Evolutionary conservation across 1,284 basidiomycete genomes (phyloP).

Genomic region (Puccinia novopanici): DNA sequence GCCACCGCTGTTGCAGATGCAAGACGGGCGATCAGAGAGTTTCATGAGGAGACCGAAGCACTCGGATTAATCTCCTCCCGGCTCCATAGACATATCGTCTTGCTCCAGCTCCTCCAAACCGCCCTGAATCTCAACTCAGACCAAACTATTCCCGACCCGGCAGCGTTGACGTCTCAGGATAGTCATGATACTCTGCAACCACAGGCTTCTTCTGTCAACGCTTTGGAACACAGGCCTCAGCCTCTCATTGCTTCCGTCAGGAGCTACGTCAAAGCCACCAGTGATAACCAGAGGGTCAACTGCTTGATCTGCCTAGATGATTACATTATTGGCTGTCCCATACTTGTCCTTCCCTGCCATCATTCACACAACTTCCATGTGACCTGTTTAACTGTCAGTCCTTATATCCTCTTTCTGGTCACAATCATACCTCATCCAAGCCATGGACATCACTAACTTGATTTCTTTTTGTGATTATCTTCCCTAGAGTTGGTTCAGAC

Average conservation of each 20-base stretch:
- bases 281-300: background rate
- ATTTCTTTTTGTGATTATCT: too few species aligned
- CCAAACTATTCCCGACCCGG: background rate
- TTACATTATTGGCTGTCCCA: background rate
- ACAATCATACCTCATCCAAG: background rate
- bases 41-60: background rate
- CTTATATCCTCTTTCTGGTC: background rate
- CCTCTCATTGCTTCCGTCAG: background rate
- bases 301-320: slow-evolving; percentile 26
- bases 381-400: slow-evolving; percentile 1
- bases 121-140: background rate
- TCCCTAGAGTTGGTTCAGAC: background rate
- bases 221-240: too few species aligned
- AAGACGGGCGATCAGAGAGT: background rate
- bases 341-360: slow-evolving; percentile 12
- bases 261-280: background rate
- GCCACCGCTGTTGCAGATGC: slow-evolving; percentile 1
- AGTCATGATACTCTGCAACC: background rate
- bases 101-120: slow-evolving; percentile 1
- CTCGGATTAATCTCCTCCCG: slow-evolving; percentile 6
- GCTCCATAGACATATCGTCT: background rate
- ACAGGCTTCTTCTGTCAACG: background rate
- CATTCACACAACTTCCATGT: slow-evolving; percentile 12
- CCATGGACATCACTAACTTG: background rate
- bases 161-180: background rate